Percentiles rank a stretch among this genome's conserved stretches.
These are phyloP conservation scores for Borovskyia barvae DNA, from an alignment of 208 protist genomes.

Conservation along the genomic window DNA sequence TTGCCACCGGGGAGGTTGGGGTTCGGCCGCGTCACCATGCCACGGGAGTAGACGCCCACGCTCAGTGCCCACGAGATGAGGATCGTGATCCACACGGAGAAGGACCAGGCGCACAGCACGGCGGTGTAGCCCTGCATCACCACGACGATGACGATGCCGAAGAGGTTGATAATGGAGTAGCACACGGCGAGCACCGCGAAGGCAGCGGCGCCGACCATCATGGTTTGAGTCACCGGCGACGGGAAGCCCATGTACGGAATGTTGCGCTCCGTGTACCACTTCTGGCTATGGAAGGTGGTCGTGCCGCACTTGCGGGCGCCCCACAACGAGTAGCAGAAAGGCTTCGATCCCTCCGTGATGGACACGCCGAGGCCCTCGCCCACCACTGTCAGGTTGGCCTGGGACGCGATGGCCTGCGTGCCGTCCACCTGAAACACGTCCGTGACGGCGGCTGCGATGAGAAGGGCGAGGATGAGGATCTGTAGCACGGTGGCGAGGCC, in stretches of 20 bases:
- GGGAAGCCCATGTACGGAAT: conserved; percentile 10
- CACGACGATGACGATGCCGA: conserved; percentile 13
- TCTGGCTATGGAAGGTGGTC: conserved; percentile 3
- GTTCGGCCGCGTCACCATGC: conserved; percentile 16
- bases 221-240: conserved; percentile 6
- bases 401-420: conserved; percentile 10
- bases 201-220: conserved; percentile 21
- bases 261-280: conserved; percentile 11
- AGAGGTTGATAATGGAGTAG: conserved; percentile 21
- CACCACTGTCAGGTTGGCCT: conserved; percentile 7
- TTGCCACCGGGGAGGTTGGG: conserved; percentile 9
- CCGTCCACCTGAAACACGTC: conserved; percentile 24
- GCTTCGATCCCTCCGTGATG: conserved; percentile 15
- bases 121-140: conserved; percentile 22
- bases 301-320: conserved; percentile 15
- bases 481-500: conserved; percentile 6
- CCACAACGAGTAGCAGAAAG: conserved; percentile 28
- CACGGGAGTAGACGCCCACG: conserved; percentile 16
- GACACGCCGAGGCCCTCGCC: conserved; percentile 8
- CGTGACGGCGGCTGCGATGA: conserved; percentile 14
- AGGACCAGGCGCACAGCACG: conserved; percentile 27
- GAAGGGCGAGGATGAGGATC: conserved; percentile 16
- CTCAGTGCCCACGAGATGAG: conserved; percentile 28
- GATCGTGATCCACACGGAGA: conserved; percentile 25
- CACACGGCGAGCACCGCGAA: conserved; percentile 16